Evolutionary conservation across 352 stramenopile species (phyloP).

Genomic region (Saprolegnia parasitica): DNA sequence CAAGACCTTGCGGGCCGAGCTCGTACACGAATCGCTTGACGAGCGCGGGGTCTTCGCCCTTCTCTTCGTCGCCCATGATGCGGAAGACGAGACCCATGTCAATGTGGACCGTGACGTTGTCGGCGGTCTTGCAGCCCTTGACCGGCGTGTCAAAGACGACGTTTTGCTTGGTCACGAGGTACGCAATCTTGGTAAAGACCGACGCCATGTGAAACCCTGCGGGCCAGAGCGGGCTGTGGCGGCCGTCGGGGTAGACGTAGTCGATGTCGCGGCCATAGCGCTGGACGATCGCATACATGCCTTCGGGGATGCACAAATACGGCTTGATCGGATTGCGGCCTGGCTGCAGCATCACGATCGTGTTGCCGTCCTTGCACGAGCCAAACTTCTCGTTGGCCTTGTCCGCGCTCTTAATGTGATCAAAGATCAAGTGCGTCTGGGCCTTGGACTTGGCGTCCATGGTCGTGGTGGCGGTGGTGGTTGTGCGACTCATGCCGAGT

Average conservation of each 20-base stretch:
- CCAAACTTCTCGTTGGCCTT: conserved; percentile 69
- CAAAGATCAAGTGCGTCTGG: conserved; percentile 62
- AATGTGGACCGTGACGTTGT: conserved; percentile 84
- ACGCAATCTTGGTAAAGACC: conserved; percentile 74
- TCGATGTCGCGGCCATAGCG: conserved; percentile 74
- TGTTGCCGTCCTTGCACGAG: conserved; percentile 75
- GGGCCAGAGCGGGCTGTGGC: conserved; percentile 57
- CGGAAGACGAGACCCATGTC: conserved; percentile 85
- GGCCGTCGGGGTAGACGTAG: conserved; percentile 46
- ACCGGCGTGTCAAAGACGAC: conserved; percentile 85
- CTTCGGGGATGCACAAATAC: conserved; percentile 84
- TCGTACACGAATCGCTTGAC: conserved; percentile 88
- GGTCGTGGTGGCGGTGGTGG: not conserved
- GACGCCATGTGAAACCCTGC: conserved; percentile 69
- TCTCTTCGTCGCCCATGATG: conserved; percentile 83
- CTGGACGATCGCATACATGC: conserved; percentile 85
- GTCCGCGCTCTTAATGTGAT: conserved; percentile 54
- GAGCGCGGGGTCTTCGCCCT: conserved; percentile 74
- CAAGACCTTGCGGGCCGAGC: conserved; percentile 72
- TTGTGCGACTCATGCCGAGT: not conserved
- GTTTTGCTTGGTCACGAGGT: conserved; percentile 86
- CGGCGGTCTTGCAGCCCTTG: conserved; percentile 84
- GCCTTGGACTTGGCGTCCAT: conserved; percentile 14
- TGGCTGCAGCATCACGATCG: conserved; percentile 74
- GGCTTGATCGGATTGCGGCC: conserved; percentile 52